Base-by-base conservation (phyloP, 208 protist species). In the Acanthamoeba castellanii region DNA sequence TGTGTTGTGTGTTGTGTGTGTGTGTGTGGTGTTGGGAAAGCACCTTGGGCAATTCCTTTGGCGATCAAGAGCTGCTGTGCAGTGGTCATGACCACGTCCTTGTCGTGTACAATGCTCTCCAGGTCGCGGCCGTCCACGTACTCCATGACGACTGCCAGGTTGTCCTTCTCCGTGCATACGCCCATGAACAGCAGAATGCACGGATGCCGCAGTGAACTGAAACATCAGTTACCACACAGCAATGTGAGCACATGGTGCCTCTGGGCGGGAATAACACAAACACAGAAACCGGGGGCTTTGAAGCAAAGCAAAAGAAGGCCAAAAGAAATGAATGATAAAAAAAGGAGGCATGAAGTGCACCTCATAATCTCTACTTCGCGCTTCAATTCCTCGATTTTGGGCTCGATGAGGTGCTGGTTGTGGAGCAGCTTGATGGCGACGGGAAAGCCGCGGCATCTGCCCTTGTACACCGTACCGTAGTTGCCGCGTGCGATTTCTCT, bases 101-200 rank as follows among this genome's bases (percentile, higher is more conserved):
- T 68, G 59, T 92, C 64, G 64, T 92, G 85, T 0, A 92, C 47
- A 27, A 92, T 74, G 64, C 34, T 55, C 37, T 92, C 85, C 20
- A 92, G 59, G 37, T 74, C 64, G 59, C 85, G 55, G 2, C 85
- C 85, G 61, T 92, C 85, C 4, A 97, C 64, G 61, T 94, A 97
- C 82, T 97, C 97, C 18, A 95, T 97, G 2, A 97, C 91, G 37
- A 97, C 94, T 42, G 95, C 88, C 14, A 97, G 61, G 57, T 97
- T 95, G 45, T 94, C 94, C 57, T 84, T 57, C 37, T 95, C 32
- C 5, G 96, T 97, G 32, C 96, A 97, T 27, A 93, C 95, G 18
- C 96, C 97, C 96, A 97, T 96, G 50, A 97, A 95, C 25, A 97
- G 95, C 16, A 97, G 87, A 27, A 97, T 95, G 76, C 96, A 96